Conservation (phyloP, 176 grass and related monocot species). For the Lolium rigidum region DNA sequence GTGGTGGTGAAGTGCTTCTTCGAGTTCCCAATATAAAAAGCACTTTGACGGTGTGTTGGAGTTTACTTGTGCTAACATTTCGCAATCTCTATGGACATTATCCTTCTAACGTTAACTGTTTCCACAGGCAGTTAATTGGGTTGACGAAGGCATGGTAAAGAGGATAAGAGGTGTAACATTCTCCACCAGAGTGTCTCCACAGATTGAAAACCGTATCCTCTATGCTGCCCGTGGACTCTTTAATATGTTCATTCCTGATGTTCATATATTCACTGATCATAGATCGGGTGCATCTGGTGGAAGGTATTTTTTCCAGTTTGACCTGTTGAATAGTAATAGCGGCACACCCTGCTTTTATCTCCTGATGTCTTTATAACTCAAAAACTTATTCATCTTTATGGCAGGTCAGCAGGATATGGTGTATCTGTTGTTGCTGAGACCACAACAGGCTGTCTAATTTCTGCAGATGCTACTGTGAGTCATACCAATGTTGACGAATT, state of each 20-base stretch:
- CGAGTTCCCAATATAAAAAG: conserved; percentile 66
- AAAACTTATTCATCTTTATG: conserved; percentile 34
- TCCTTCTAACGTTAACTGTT: conserved; percentile 34
- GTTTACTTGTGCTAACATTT: not conserved
- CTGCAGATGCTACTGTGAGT: conserved; percentile 66
- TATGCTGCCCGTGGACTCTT: conserved; percentile 86
- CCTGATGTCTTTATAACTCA: not conserved
- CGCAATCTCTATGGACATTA: not conserved
- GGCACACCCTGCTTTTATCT: conserved; percentile 12
- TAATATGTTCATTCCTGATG: conserved; percentile 84
- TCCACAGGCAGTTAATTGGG: conserved; percentile 74
- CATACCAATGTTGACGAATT: conserved; percentile 71
- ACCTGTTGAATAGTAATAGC: not conserved
- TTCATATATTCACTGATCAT: conserved; percentile 87
- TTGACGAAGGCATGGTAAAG: conserved; percentile 93
- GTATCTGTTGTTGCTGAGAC: conserved; percentile 94
- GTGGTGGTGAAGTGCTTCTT: conserved; percentile 83
- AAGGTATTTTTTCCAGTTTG: conserved; percentile 50
- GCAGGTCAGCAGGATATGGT: conserved; percentile 89
- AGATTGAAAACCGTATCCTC: conserved; percentile 72
- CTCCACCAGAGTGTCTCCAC: conserved; percentile 74
- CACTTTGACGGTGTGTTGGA: conserved; percentile 62
- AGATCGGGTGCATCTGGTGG: conserved; percentile 66
- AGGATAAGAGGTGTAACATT: conserved; percentile 93
- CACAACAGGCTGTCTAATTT: conserved; percentile 83